phyloP scores from a whole-genome alignment of 2,329 filamentous ascomycete species.

The Zymoseptoria passerinii region DNA sequence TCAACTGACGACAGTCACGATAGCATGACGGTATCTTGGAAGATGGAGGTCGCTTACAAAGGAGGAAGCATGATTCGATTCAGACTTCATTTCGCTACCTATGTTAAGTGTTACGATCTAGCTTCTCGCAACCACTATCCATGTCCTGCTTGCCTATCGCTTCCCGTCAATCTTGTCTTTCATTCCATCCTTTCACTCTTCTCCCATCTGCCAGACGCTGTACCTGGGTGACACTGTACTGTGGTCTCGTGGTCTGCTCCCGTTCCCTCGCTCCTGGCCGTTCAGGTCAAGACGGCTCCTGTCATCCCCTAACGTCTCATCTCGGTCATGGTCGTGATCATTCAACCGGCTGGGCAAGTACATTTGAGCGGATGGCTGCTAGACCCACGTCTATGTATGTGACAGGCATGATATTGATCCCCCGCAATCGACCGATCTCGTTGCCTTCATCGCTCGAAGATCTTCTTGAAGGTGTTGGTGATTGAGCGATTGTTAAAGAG shows the following conservation, averaged over 20 bases:
- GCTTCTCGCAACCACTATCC: not conserved
- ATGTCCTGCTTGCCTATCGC: not conserved
- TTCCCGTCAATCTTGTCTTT: not conserved
- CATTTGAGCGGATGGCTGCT: not conserved
- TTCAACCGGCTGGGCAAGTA: not conserved
- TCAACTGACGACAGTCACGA: not conserved
- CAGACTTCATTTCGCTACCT: not conserved
- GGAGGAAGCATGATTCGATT: not conserved
- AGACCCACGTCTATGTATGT: not conserved
- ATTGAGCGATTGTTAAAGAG: conserved; percentile 43
- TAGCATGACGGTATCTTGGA: not conserved
- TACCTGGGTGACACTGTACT: not conserved
- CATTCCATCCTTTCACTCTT: not conserved
- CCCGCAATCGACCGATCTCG: not conserved
- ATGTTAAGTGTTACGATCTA: not conserved
- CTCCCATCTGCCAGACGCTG: not conserved
- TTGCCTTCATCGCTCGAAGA: conserved; percentile 18
- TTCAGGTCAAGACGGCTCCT: not conserved
- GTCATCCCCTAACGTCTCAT: not conserved
- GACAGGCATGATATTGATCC: not conserved
- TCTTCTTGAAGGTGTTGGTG: conserved; percentile 34
- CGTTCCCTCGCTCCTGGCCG: not conserved
- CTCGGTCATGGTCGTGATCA: not conserved
- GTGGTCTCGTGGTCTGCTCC: no score
- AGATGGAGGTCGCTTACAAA: no score